These are phyloP conservation scores for Agaricales sp. DNA, from an alignment of 1,284 basidiomycete genomes.

Conservation along the genomic window DNA sequence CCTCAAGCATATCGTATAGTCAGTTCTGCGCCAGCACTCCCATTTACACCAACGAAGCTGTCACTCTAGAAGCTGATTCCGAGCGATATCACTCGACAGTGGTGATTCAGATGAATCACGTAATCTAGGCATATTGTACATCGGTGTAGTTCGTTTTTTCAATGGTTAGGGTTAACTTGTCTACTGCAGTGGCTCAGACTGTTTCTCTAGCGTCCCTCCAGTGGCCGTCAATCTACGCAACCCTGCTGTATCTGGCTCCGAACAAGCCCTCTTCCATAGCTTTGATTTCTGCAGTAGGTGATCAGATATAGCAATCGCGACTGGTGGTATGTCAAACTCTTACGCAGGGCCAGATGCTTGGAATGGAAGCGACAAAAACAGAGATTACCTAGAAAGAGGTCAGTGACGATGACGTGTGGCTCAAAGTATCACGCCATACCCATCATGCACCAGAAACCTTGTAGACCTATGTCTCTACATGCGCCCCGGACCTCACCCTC, in stretches of 20 bases:
- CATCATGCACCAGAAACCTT: conserved; percentile 43
- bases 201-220: too few relatives aligned
- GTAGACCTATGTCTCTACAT: conserved; percentile 42
- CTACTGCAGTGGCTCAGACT: too few relatives aligned
- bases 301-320: background rate
- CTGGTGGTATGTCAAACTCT: conserved; percentile 13
- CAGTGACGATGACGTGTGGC: background rate
- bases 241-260: conserved; percentile 16
- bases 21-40: too few relatives aligned
- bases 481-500: conserved; percentile 55
- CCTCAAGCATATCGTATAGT: too few relatives aligned
- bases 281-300: conserved; percentile 39
- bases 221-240: too few relatives aligned
- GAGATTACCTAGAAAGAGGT: conserved; percentile 32
- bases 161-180: too few relatives aligned
- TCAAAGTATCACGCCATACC: conserved; percentile 22
- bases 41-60: too few relatives aligned
- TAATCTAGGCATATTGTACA: too few relatives aligned
- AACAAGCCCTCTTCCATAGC: conserved; percentile 45
- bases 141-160: too few relatives aligned
- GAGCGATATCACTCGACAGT: too few relatives aligned
- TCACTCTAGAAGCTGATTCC: too few relatives aligned
- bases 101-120: too few relatives aligned
- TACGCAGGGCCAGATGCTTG: conserved; percentile 35
- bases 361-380: conserved; percentile 34